These are phyloP conservation scores for Lecanicillium sp. DNA, from an alignment of 2,329 filamentous ascomycete species.

Conservation along the genomic window DNA sequence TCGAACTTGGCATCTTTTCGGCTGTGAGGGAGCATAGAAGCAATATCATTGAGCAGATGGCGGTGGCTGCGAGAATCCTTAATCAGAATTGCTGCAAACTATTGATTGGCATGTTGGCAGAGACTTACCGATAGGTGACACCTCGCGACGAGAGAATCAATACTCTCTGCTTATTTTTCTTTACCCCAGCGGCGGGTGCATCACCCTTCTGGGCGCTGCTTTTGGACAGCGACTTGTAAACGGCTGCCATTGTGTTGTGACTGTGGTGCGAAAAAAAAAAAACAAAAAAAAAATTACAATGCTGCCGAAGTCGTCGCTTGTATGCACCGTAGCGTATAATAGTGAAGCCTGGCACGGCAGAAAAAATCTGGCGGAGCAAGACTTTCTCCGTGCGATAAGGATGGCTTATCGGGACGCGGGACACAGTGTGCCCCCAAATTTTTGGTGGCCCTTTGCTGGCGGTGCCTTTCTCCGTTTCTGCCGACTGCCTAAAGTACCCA, in stretches of 20 bases:
- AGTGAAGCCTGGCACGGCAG: conserved; percentile 10
- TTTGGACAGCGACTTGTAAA: conserved; percentile 69
- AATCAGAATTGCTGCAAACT: neutral
- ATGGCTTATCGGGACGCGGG: conserved; percentile 17
- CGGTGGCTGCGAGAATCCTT: conserved; percentile 57
- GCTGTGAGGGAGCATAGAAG: conserved; percentile 80
- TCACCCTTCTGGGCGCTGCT: conserved; percentile 40
- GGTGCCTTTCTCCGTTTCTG: neutral
- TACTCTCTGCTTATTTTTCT: conserved; percentile 66
- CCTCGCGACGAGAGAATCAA: conserved; percentile 88
- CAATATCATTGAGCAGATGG: conserved; percentile 84
- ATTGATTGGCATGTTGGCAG: neutral
- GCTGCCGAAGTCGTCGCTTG: no score
- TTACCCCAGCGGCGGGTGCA: conserved; percentile 37
- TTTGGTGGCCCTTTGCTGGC: neutral
- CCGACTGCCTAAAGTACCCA: neutral
- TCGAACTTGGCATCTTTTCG: conserved; percentile 96
- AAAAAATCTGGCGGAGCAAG: conserved; percentile 20
- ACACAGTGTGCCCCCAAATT: neutral
- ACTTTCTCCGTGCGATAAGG: conserved; percentile 23
- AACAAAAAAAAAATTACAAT: no score
- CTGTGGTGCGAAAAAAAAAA: neutral
- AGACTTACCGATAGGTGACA: conserved; percentile 69
- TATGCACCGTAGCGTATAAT: no score
- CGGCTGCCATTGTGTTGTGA: conserved; percentile 51